Conservation (phyloP, 768 basidiomycete species). For the Suillus alpinus region DNA sequence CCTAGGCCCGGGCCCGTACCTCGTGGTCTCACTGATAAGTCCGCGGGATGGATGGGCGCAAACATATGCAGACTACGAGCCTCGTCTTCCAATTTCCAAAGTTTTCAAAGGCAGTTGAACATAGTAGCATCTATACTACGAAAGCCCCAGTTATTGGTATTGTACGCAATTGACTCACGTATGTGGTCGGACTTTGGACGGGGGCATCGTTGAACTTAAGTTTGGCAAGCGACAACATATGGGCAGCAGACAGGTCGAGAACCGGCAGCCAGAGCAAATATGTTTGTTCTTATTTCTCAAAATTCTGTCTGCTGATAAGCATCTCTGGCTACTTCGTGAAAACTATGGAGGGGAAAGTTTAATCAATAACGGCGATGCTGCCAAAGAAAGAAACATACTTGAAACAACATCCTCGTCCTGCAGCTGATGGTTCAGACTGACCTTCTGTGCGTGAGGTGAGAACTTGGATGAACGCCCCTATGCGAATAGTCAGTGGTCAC, state of each 20-base stretch:
- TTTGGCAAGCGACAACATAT: neutral
- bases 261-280: neutral
- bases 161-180: neutral
- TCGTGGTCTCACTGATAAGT: neutral
- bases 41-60: neutral
- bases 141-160: neutral
- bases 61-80: neutral
- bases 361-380: neutral
- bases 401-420: slow-evolving; percentile 89
- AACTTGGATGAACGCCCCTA: slow-evolving; percentile 95
- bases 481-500: slow-evolving; percentile 1
- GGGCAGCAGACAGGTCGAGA: too few relatives aligned
- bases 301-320: neutral
- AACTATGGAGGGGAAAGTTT: neutral
- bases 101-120: neutral
- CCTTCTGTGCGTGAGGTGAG: slow-evolving; percentile 90
- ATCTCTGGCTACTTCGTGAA: neutral
- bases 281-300: neutral
- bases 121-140: neutral
- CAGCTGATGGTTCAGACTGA: slow-evolving; percentile 79
- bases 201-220: neutral
- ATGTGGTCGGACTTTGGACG: neutral
- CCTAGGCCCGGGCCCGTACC: neutral
- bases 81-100: too few relatives aligned
- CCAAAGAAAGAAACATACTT: slow-evolving; percentile 47